Conservation (phyloP, 73 alveolate genomes). For the Durusdinium trenchii region DNA sequence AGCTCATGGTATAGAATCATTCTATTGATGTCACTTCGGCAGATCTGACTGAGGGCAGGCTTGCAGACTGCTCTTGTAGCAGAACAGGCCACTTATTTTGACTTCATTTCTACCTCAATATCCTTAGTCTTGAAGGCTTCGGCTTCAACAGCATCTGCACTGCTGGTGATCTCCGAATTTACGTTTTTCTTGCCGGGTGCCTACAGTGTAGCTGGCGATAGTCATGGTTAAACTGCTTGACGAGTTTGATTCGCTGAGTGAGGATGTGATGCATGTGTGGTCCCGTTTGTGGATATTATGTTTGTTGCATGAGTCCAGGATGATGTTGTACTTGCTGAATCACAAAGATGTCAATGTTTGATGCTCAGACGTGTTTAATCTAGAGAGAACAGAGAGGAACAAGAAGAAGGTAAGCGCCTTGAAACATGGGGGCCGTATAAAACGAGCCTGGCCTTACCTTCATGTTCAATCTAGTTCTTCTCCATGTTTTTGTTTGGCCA, state of each 20-base stretch:
- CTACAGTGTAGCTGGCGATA: not conserved
- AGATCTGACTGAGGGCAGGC: conserved; percentile 54
- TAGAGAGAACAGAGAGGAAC: too few species aligned
- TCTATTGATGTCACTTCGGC: too few species aligned
- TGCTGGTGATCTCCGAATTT: conserved; percentile 70
- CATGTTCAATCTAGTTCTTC: not conserved
- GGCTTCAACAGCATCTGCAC: conserved; percentile 68
- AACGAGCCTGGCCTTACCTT: not conserved
- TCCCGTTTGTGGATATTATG: not conserved
- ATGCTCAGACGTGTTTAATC: not conserved
- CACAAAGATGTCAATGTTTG: conserved; percentile 63
- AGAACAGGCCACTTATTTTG: not conserved
- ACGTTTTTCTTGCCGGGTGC: conserved; percentile 54
- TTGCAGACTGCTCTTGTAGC: not conserved
- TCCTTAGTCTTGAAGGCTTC: conserved; percentile 4
- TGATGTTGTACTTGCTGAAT: conserved; percentile 83
- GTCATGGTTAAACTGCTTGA: too few species aligned
- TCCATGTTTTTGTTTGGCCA: too few species aligned
- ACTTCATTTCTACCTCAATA: not conserved
- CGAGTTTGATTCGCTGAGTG: not conserved
- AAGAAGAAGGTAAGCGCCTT: too few species aligned
- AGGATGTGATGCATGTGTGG: not conserved
- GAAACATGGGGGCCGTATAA: too few species aligned
- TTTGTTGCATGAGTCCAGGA: conserved; percentile 13
- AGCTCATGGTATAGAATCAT: not conserved